Percentiles rank a stretch among this genome's conserved stretches.
phyloP scores from a whole-genome alignment of 208 protist species.

The Leishmania gerbilli region DNA sequence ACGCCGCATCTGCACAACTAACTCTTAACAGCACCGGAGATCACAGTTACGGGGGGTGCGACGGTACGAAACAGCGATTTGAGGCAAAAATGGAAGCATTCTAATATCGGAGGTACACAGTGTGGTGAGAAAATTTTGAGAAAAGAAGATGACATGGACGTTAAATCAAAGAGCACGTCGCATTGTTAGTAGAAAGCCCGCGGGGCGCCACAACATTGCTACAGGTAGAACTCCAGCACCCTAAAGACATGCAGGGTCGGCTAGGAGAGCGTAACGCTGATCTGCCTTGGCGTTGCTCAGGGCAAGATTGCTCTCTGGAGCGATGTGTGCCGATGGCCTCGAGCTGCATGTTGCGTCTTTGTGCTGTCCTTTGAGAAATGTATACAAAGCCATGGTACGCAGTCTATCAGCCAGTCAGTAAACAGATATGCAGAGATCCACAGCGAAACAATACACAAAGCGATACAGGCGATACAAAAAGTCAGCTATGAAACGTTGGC shows the following conservation, averaged over 20 bases:
- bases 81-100: not conserved
- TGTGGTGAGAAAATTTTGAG: not conserved
- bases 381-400: not conserved
- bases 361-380: not conserved
- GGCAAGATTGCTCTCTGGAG: not conserved
- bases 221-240: not conserved
- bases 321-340: not conserved
- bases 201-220: not conserved
- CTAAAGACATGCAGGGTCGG: not conserved
- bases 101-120: not conserved
- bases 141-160: not conserved
- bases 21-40: not conserved
- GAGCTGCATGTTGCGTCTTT: not conserved
- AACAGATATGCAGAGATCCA: constrained; percentile 3
- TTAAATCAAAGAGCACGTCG: not conserved
- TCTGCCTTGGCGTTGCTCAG: not conserved
- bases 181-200: not conserved
- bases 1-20: constrained; percentile 14
- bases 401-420: constrained; percentile 4
- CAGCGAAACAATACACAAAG: not conserved
- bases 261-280: not conserved
- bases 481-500: constrained; percentile 7
- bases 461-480: not conserved
- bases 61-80: not conserved
- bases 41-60: not conserved